Conservation (phyloP, 768 basidiomycete genomes). For the Naganishia kalamii region DNA sequence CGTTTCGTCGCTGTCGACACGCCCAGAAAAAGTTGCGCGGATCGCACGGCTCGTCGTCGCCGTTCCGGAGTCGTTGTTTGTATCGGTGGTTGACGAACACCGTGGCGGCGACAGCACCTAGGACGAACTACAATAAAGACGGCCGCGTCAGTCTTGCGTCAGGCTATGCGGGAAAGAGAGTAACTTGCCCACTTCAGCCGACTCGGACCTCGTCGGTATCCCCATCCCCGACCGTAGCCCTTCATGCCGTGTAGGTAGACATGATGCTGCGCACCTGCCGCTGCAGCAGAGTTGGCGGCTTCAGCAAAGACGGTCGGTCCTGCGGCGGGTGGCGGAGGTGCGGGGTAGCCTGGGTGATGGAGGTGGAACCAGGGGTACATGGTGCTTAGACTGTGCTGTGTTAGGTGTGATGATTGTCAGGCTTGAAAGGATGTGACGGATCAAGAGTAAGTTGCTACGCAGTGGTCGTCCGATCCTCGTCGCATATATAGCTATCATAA, state of each 20-base stretch:
- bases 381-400: background rate
- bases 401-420: background rate
- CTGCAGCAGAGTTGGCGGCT: background rate
- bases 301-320: background rate
- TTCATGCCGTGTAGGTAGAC: conserved; percentile 4
- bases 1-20: conserved; percentile 1
- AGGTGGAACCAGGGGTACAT: conserved; percentile 12
- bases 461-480: too few species aligned
- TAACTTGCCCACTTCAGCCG: conserved; percentile 10
- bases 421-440: background rate
- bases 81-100: background rate
- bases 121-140: background rate
- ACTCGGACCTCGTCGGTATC: conserved; percentile 1
- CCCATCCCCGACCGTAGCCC: background rate
- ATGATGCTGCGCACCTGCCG: background rate
- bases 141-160: background rate
- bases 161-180: background rate
- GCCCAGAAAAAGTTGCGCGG: background rate
- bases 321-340: background rate
- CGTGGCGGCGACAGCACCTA: background rate
- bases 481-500: background rate
- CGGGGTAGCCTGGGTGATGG: background rate
- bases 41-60: background rate
- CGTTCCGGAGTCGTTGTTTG: background rate
- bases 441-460: background rate